These are phyloP conservation scores for Phytophthora quininea DNA, from an alignment of 352 stramenopile genomes.

Conservation along the genomic window DNA sequence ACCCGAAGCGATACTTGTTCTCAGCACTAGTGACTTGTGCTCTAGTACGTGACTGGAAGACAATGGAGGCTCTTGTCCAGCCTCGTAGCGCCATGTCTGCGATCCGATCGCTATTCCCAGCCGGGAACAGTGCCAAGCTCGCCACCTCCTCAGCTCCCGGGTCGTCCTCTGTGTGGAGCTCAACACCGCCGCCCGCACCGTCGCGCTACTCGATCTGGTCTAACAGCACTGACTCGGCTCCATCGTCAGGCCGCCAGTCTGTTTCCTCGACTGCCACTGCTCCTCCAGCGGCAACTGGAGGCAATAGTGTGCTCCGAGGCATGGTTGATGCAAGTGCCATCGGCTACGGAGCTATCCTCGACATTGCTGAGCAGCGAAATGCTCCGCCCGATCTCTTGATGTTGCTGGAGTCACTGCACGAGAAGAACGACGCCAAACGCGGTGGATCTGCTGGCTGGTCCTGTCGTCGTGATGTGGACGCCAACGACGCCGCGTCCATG, in stretches of 20 bases:
- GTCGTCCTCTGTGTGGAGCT: slow-evolving; percentile 30
- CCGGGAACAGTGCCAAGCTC: slow-evolving; percentile 17
- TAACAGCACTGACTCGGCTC: slow-evolving; percentile 24
- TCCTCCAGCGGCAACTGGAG: slow-evolving; percentile 14
- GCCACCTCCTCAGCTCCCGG: slow-evolving; percentile 16
- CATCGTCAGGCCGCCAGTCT: slow-evolving; percentile 23
- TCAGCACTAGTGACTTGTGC: slow-evolving; percentile 52
- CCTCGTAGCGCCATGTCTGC: slow-evolving; percentile 42
- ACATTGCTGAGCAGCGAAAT: slow-evolving; percentile 55
- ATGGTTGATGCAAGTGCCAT: slow-evolving; percentile 54
- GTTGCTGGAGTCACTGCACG: slow-evolving; percentile 50
- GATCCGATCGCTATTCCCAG: slow-evolving; percentile 41
- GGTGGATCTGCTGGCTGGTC: slow-evolving; percentile 43
- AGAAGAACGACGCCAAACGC: slow-evolving; percentile 60
- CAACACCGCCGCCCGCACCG: slow-evolving; percentile 25
- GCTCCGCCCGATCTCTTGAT: slow-evolving; percentile 53
- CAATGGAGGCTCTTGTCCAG: slow-evolving; percentile 55
- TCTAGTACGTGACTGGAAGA: slow-evolving; percentile 54
- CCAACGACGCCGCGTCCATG: slow-evolving; percentile 39
- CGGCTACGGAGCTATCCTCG: slow-evolving; percentile 74
- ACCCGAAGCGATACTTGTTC: slow-evolving; percentile 63
- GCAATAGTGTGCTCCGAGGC: slow-evolving; percentile 21
- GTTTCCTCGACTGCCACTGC: slow-evolving; percentile 14
- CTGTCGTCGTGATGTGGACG: slow-evolving; percentile 45
- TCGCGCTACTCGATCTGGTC: slow-evolving; percentile 42